These are phyloP conservation scores for Diversispora epigaea DNA, from an alignment of 192 early-diverging fungal species.

Conservation along the genomic window DNA sequence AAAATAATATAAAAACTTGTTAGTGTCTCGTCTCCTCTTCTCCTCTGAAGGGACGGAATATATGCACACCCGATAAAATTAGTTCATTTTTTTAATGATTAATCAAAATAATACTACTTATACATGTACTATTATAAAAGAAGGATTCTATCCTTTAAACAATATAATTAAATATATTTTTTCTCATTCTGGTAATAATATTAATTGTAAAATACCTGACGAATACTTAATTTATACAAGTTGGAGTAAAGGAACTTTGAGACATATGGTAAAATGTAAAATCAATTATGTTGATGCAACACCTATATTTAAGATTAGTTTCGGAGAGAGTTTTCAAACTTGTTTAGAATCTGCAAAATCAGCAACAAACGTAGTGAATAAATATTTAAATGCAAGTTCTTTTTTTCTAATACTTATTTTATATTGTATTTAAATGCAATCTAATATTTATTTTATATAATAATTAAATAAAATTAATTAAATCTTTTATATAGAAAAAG, in stretches of 20 bases:
- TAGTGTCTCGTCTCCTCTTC: too few relatives aligned
- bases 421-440: too few relatives aligned
- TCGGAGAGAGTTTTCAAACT: too few relatives aligned
- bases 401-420: conserved; percentile 23
- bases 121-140: not conserved
- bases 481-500: not conserved
- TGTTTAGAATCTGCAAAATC: not conserved
- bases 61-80: too few relatives aligned
- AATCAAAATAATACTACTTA: conserved; percentile 3
- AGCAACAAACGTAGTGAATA: not conserved
- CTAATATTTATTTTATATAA: too few relatives aligned
- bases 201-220: not conserved
- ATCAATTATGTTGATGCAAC: too few relatives aligned
- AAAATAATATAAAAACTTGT: too few relatives aligned
- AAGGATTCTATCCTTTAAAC: not conserved
- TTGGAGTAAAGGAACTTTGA: not conserved
- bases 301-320: too few relatives aligned
- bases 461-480: conserved; percentile 1
- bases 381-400: not conserved
- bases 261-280: too few relatives aligned
- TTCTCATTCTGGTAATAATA: not conserved
- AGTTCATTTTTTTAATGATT: too few relatives aligned
- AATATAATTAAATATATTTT: not conserved
- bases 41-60: too few relatives aligned
- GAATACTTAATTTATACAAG: not conserved